A percentile compares a stretch with the other conserved stretches of the same genome.
Conservation (phyloP, 805 yeast genomes). For the Candida sakaeoensis region DNA sequence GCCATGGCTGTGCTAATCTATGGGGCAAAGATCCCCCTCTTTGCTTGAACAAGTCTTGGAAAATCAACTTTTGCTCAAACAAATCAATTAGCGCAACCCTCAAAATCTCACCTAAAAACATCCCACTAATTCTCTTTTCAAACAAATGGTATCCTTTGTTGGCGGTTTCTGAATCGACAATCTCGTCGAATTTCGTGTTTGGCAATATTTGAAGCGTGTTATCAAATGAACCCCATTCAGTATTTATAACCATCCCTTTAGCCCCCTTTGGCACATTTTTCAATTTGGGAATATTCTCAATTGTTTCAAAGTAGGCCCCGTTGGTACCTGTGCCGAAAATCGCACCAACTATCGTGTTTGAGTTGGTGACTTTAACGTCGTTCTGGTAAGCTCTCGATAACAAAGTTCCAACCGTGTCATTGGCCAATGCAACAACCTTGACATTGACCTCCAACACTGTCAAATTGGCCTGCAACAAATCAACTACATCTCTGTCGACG, state of each 20-base stretch:
- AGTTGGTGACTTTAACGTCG: constrained; percentile 54
- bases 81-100: constrained; percentile 72
- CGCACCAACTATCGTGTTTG: constrained; percentile 81
- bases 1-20: constrained; percentile 72
- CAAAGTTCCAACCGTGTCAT: constrained; percentile 94
- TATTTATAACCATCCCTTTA: constrained; percentile 81
- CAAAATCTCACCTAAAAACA: constrained; percentile 88
- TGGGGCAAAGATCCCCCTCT: constrained; percentile 50
- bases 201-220: constrained; percentile 76
- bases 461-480: constrained; percentile 64
- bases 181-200: constrained; percentile 68
- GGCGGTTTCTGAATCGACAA: constrained; percentile 68
- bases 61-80: constrained; percentile 53
- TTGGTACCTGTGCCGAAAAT: constrained; percentile 98
- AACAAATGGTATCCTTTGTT: constrained; percentile 88
- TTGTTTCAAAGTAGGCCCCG: constrained; percentile 85
- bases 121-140: constrained; percentile 88
- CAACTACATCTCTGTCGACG: constrained; percentile 80
- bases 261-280: constrained; percentile 46
- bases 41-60: constrained; percentile 47
- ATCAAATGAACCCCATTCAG: constrained; percentile 98
- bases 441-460: constrained; percentile 61
- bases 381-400: constrained; percentile 83
- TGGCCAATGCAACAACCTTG: constrained; percentile 80
- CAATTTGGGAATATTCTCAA: constrained; percentile 71